Base-by-base conservation (phyloP, 176 grass and related monocot genomes). In the Dendrocalamus sinicus region DNA sequence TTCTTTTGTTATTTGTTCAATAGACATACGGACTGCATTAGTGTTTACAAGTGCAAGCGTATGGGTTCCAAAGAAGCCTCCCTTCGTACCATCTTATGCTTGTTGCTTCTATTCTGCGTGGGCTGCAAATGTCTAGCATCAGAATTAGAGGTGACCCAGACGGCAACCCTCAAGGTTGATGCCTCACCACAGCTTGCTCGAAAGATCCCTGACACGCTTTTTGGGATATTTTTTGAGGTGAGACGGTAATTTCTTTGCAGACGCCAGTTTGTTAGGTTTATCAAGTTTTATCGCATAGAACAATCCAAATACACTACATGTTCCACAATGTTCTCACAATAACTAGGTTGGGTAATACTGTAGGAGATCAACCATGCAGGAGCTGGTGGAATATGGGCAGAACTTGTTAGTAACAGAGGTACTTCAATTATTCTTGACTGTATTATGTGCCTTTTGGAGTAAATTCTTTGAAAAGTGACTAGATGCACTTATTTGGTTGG, bases 181-280 rank as follows among this genome's bases (percentile, higher is more conserved):
- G 91, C 95, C 66, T 90, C 91, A 8, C 72, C 89, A 2, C 89
- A 93, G 78, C 86, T 81, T 72, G 84, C 84, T 43, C 55, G 39
- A 26, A 79, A 90, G 67, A 95, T 93, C 66, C 85, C 93, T n/a
- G 91, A 95, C 14, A 98, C 92, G 24, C 50, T 98, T 13, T 98
- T 98, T 81, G 95, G 95, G 51, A 87, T 95, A 69, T 98, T 98
- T 87, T 98, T 98, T 84, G 95, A 98, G 95, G 95, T 98, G 71
- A 87, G 88, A 44, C 32, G 32, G 45, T 79, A 75, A 58, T 17
- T 81, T 65, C 66, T 69, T 43, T 43, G 41, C 41, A 43, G 41
- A 43, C 1, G 41, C 41, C 6, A 43, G 41, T 43, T 43, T 43
- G 2, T 8, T 28, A 37, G 7, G 26, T 7, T 62, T 52, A 8